phyloP scores from a whole-genome alignment of 805 yeast species.

The Hanseniaspora jakobsenii region DNA sequence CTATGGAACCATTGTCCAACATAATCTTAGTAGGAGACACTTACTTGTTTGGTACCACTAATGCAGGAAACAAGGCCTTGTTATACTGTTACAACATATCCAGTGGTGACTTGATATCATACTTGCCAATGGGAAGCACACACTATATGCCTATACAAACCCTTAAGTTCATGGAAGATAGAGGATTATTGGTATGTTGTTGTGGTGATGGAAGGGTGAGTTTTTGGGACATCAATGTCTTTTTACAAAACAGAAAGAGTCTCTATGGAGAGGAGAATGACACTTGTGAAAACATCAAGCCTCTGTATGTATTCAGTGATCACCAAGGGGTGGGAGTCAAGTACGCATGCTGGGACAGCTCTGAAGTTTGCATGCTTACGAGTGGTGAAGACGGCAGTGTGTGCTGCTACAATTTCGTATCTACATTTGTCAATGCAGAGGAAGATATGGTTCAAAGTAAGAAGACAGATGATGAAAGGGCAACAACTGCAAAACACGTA shows the following conservation, averaged over 20 bases:
- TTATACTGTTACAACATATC: slow-evolving; percentile 74
- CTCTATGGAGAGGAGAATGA: no score
- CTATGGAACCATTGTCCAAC: slow-evolving; percentile 59
- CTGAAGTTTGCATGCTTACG: slow-evolving; percentile 3
- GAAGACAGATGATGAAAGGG: neutral
- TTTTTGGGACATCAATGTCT: slow-evolving; percentile 59
- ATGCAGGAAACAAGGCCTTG: slow-evolving; percentile 38
- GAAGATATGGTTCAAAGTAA: neutral
- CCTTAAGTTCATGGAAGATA: slow-evolving; percentile 49
- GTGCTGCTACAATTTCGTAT: slow-evolving; percentile 13
- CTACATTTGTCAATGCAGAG: neutral
- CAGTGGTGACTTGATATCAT: slow-evolving; percentile 62
- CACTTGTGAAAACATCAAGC: slow-evolving; percentile 43
- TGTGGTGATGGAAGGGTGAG: slow-evolving; percentile 71
- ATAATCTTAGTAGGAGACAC: slow-evolving; percentile 20
- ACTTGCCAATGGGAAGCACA: slow-evolving; percentile 36
- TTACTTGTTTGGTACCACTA: slow-evolving; percentile 57
- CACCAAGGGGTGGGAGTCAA: slow-evolving; percentile 31
- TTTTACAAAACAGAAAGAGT: no score
- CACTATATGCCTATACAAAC: slow-evolving; percentile 69
- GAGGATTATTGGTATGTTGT: slow-evolving; percentile 57
- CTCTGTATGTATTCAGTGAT: slow-evolving; percentile 48
- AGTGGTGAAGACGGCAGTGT: slow-evolving; percentile 13
- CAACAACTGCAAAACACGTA: neutral
- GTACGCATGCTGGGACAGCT: slow-evolving; percentile 6